These are phyloP conservation scores for Rosellinia necatrix DNA, from an alignment of 2,329 filamentous ascomycete species.

Conservation along the genomic window DNA sequence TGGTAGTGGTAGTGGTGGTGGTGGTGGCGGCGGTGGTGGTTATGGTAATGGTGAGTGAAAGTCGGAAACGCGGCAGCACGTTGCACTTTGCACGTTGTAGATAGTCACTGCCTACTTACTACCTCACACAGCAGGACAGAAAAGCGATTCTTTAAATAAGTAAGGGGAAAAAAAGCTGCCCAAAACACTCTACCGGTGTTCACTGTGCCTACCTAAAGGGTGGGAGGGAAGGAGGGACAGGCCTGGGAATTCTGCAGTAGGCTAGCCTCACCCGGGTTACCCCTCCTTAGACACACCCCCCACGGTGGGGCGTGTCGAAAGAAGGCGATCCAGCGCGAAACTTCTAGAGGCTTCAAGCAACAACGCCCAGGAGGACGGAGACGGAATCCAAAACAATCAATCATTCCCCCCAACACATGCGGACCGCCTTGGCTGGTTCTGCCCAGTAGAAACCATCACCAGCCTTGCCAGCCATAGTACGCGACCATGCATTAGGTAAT, in stretches of 20 bases:
- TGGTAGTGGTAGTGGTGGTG: no score
- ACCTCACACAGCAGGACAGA: constrained; percentile 7
- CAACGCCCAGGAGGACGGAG: constrained; percentile 1
- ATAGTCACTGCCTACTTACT: constrained; percentile 2
- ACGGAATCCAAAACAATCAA: neutral
- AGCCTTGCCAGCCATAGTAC: constrained; percentile 9
- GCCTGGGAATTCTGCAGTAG: constrained; percentile 18
- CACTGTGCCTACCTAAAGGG: constrained; percentile 22
- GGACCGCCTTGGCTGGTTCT: neutral
- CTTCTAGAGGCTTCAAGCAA: constrained; percentile 39
- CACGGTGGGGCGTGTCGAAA: constrained; percentile 8
- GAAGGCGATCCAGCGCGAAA: constrained; percentile 30
- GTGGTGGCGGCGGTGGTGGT: no score
- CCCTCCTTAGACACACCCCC: constrained; percentile 35
- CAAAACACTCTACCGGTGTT: constrained; percentile 32
- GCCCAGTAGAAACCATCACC: neutral
- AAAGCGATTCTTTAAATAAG: constrained; percentile 18
- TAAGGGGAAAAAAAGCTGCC: constrained; percentile 36
- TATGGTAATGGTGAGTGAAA: neutral
- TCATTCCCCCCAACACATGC: constrained; percentile 14
- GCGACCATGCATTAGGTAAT: constrained; percentile 7
- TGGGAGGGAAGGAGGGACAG: constrained; percentile 25
- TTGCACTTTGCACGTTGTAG: neutral
- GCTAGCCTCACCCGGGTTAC: constrained; percentile 29
- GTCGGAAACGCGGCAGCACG: no score